Evolutionary conservation across 1,139 yeast species (phyloP).

Genomic region (Suzukiozyma palmioleophila): DNA sequence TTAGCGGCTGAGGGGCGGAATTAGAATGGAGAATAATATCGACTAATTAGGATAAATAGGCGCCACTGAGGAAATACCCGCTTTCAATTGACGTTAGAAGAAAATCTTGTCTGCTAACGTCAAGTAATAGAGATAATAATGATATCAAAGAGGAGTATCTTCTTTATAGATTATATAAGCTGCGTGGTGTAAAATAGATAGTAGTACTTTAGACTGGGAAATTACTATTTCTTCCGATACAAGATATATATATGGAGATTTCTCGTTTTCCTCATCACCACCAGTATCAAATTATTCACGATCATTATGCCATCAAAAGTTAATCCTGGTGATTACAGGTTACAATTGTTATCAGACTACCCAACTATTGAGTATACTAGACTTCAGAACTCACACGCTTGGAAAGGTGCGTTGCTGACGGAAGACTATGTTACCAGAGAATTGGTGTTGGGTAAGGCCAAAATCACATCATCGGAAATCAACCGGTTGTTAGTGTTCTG

Average conservation of each 20-base stretch:
- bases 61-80: not conserved
- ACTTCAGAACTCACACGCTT: conserved; percentile 41
- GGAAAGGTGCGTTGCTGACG: conserved; percentile 47
- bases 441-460: conserved; percentile 33
- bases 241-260: no score
- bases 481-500: conserved; percentile 28
- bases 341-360: not conserved
- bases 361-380: not conserved
- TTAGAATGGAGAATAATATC: not conserved
- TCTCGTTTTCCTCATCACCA: no score
- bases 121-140: not conserved
- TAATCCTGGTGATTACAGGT: not conserved
- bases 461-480: conserved; percentile 19
- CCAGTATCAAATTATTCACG: no score
- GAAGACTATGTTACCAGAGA: conserved; percentile 54
- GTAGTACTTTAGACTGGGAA: no score
- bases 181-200: no score
- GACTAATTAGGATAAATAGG: not conserved
- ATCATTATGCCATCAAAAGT: not conserved
- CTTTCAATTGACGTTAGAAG: not conserved
- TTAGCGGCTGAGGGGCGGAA: no score
- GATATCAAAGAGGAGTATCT: not conserved
- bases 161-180: no score
- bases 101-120: not conserved
- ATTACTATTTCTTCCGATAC: no score